Evolutionary conservation across 2,329 filamentous ascomycete species (phyloP), one percentile per base, ranked within the genome.

Genomic region (Aspergillus awamori): DNA sequence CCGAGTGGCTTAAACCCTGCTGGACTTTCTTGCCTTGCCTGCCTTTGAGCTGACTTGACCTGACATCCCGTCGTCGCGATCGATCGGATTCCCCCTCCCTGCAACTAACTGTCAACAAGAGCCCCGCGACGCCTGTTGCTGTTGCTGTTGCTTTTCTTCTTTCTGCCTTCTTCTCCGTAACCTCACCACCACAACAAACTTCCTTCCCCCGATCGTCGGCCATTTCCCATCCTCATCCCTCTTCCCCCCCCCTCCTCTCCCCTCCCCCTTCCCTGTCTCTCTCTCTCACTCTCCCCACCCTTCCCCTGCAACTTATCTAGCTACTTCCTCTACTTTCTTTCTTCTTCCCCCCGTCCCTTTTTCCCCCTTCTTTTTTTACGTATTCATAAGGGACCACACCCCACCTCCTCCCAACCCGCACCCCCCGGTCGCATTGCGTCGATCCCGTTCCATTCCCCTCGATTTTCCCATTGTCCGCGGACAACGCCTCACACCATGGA

Each of bases 401-500:
- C 33, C 33, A 36, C 33, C 33, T 36, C 11, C 33, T 36, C 33
- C 33, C 33, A 36, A 13, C 33, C 33, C 33, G 33, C 33, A 38
- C 22, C 30, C 36, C 45, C 36, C 53, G 33, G 47, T 51, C 33
- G 56, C 47, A 57, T 51, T 55, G 64, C 55, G 56, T 57, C 63
- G 60, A 55, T 39, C 56, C 45, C 61, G 63, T 63, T 65, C 65
- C 45, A 45, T 55, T 63, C 61, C 61, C 53, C 39, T 47, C 43
- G 45, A 55, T 58, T 54, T 38, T 13, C 11, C 45, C 39, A 48
- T 58, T 52, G 60, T 45, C 49, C 54, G 57, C 36, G 55, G 56
- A 54, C 58, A 47, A 62, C 74, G 76, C 5, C 33, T 36, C 33
- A 36, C 77, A 81, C 68, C 74, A 87, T 87, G 81, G 82, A 81